Evolutionary conservation across 495 filamentous ascomycete genomes (phyloP).

Genomic region (Darksidea phi): DNA sequence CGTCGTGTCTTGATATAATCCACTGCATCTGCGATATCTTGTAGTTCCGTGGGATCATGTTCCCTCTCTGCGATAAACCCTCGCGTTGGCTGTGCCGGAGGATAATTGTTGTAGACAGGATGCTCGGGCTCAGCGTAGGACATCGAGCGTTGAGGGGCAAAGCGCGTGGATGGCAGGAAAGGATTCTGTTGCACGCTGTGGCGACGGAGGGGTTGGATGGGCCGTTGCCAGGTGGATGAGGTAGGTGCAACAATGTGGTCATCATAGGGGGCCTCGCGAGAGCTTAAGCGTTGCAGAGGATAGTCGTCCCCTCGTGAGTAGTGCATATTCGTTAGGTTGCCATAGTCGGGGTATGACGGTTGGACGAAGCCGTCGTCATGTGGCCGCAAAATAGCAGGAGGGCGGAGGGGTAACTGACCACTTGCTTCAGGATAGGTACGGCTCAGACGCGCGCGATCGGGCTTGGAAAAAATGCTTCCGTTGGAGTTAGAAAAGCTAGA

Average conservation of each 20-base stretch:
- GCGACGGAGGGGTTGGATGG: not conserved
- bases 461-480: no score
- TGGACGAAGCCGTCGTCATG: no score
- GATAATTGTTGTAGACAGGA: not conserved
- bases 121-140: not conserved
- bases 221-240: not conserved
- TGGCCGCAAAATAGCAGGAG: no score
- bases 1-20: not conserved
- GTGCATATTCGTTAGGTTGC: no score
- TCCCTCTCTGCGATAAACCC: not conserved
- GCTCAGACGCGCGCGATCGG: no score
- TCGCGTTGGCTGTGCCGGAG: not conserved
- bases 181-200: conserved; percentile 7
- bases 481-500: no score
- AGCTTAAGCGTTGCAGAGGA: not conserved
- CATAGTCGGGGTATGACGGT: no score
- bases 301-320: no score
- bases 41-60: not conserved
- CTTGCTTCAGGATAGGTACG: no score
- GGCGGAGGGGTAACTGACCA: no score
- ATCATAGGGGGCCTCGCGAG: not conserved
- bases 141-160: conserved; percentile 1
- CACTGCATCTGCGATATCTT: not conserved
- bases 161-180: not conserved
- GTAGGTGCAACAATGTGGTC: not conserved